phyloP scores from a whole-genome alignment of 2,329 filamentous ascomycete genomes.

The Neodidymelliopsis sp. region DNA sequence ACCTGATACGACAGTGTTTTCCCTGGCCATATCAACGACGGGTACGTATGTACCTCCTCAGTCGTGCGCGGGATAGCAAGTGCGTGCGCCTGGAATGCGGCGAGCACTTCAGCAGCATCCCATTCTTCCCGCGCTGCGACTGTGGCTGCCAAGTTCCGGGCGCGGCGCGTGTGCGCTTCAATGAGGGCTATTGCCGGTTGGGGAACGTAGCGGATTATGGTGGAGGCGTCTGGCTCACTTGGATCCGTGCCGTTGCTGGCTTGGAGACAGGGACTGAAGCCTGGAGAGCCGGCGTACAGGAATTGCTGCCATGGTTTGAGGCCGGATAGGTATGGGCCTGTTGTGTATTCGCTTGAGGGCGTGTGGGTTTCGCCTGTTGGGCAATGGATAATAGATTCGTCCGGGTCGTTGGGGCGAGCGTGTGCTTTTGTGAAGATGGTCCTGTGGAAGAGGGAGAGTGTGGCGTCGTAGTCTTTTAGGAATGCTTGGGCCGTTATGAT shows the following conservation, averaged over 20 bases:
- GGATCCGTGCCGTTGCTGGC: neutral
- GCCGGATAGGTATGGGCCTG: conserved; percentile 28
- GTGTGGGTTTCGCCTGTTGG: conserved; percentile 5
- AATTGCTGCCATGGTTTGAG: conserved; percentile 43
- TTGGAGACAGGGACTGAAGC: conserved; percentile 18
- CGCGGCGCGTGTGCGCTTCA: conserved; percentile 27
- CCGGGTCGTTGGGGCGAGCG: neutral
- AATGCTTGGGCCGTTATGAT: neutral
- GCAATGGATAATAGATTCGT: conserved; percentile 18
- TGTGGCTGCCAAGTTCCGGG: conserved; percentile 1
- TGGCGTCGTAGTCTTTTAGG: neutral
- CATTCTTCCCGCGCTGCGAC: neutral
- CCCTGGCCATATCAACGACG: neutral
- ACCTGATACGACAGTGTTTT: conserved; percentile 12
- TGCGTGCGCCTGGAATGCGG: conserved; percentile 3
- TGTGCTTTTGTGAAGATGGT: neutral
- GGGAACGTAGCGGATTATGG: conserved; percentile 25
- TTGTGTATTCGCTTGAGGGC: conserved; percentile 5
- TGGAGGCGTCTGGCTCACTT: neutral
- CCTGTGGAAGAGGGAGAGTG: neutral
- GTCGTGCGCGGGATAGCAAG: neutral
- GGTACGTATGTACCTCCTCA: neutral
- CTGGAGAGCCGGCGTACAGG: conserved; percentile 27
- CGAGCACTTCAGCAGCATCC: neutral
- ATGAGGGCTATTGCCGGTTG: conserved; percentile 35